Conservation (phyloP, 2,329 filamentous ascomycete genomes). For the Purpureocillium takamizusanense region DNA sequence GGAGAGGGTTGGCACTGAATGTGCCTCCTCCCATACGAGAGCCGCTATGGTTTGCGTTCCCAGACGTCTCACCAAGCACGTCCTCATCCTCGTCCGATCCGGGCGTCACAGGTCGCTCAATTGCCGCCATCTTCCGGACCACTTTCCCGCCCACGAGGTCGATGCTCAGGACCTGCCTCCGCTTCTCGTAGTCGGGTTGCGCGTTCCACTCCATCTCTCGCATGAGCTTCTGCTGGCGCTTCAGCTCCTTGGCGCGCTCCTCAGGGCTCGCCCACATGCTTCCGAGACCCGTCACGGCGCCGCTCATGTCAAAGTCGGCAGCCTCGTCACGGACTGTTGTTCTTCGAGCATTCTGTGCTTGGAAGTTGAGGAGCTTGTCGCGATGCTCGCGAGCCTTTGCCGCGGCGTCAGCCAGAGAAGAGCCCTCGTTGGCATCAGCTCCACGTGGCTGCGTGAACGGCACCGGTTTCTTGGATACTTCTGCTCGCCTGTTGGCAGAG, state of each 20-base stretch:
- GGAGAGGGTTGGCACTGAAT: conserved; percentile 60
- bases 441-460: conserved; percentile 46
- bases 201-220: conserved; percentile 83
- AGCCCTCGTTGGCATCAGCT: conserved; percentile 17
- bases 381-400: conserved; percentile 67
- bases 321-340: conserved; percentile 86
- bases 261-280: conserved; percentile 76
- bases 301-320: conserved; percentile 46
- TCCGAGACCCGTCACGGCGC: conserved; percentile 33
- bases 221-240: conserved; percentile 74
- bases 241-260: conserved; percentile 74
- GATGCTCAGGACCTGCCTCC: conserved; percentile 74
- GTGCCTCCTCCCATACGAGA: conserved; percentile 38
- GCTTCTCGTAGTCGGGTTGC: conserved; percentile 80
- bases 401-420: conserved; percentile 45
- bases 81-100: conserved; percentile 29
- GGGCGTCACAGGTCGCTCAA: conserved; percentile 49
- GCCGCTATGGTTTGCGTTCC: conserved; percentile 16
- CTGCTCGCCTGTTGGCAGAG: conserved; percentile 54
- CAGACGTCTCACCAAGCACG: conserved; percentile 22
- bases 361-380: conserved; percentile 72
- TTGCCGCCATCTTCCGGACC: conserved; percentile 59
- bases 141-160: conserved; percentile 73
- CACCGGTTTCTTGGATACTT: conserved; percentile 51
- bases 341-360: conserved; percentile 74